phyloP scores from a whole-genome alignment of 306 rosid species.

The Cicer pinnatifidum region DNA sequence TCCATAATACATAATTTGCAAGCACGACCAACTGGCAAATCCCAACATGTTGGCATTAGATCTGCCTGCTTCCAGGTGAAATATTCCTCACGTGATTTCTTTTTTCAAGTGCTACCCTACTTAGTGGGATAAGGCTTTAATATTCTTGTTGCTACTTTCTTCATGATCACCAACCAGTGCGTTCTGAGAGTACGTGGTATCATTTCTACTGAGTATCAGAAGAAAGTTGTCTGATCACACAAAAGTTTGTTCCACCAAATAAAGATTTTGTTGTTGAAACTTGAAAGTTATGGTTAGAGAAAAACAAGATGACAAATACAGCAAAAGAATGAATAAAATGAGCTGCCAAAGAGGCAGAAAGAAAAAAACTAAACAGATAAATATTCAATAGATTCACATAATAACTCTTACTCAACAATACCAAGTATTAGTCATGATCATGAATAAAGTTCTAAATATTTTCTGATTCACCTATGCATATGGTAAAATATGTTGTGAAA shows the following conservation, averaged over 20 bases:
- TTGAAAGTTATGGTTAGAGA: constrained; percentile 3
- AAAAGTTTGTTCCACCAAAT: background rate
- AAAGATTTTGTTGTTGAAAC: background rate
- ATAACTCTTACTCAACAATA: background rate
- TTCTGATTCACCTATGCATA: constrained; percentile 7
- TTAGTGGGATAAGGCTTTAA: no score
- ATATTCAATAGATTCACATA: background rate
- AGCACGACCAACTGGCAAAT: constrained; percentile 5
- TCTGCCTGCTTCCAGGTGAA: no score
- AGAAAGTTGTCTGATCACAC: no score
- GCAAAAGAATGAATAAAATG: background rate
- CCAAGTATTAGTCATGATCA: constrained; percentile 2
- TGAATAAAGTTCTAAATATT: background rate
- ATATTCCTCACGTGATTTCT: no score
- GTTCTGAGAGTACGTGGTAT: no score
- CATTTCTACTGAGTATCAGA: no score
- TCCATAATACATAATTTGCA: background rate
- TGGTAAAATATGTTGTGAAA: background rate
- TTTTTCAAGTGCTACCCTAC: no score
- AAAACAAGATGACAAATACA: constrained; percentile 1
- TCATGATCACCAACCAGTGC: no score
- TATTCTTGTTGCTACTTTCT: no score
- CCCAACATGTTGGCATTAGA: background rate
- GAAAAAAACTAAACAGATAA: background rate
- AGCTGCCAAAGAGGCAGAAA: background rate